Evolutionary conservation across 495 filamentous ascomycete species (phyloP), one percentile per base, ranked within the genome.

Genomic region (Achaetomiella virescens): DNA sequence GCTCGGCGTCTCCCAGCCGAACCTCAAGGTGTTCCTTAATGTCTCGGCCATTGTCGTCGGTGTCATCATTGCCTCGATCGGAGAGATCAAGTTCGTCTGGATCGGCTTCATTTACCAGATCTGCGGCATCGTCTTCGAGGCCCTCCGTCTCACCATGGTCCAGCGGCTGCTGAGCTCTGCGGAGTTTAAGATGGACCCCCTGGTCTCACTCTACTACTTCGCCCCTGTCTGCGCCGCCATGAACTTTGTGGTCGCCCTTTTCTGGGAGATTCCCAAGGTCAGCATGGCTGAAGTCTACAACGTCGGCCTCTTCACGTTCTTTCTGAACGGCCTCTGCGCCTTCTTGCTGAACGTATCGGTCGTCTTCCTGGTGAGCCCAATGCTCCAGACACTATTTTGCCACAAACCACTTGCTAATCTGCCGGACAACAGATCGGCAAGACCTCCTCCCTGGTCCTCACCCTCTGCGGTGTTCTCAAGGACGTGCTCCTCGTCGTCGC

Each of bases 121-220:
- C 48, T 83, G 75, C 52, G 91, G 91, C 70, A 86, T 97, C 65
- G 66, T 85, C 66, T 95, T 95, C 71, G 91, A 97, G 75, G 90
- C 91, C 51, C 84, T 89, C 61, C 88, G 91, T 63, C 81, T 97
- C 61, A 89, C 90, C 71, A 85, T 97, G 87, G 89, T 97, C 42
- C 86, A 96, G 77, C 84, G 84, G 41, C 79, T 97, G 46, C 82
- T 97, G 52, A 91, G 84, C 80, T 89, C 87, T 11, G 78, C 88
- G 48, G 91, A 95, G 75, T 95, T 84, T 82, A 96, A 95, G 84
- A 97, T 97, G 91, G 91, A 97, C 70, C 91, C 91, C 48, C 81
- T 96, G 37, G 91, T 97, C 35, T 96, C 91, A 8, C 81, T 97
- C 11, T 97, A 96, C 82, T 96, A 97, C 79, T 97, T 92, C 63